Percentiles rank a stretch among this genome's conserved stretches.
Conservation (phyloP, 176 grass and related monocot species). For the Oryza longistaminata region DNA sequence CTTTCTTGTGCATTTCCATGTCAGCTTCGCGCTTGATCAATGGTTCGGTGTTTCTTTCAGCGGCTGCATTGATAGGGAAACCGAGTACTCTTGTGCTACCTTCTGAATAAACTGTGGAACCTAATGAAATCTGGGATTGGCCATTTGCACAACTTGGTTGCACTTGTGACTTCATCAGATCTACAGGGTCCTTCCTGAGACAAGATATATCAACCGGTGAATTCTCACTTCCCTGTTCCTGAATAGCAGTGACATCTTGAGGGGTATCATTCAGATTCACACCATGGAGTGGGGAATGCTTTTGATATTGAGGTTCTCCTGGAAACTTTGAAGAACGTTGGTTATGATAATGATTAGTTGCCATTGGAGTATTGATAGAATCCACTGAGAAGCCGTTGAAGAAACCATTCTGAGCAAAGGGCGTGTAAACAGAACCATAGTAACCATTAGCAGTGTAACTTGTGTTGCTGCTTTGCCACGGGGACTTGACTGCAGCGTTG, state of each 20-base stretch:
- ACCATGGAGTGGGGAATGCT: slow-evolving; percentile 11
- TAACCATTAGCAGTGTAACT: slow-evolving; percentile 28
- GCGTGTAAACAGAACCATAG: neutral
- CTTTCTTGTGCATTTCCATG: slow-evolving; percentile 40
- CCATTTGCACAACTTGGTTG: slow-evolving; percentile 27
- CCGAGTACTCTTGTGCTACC: slow-evolving; percentile 11
- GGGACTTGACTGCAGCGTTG: slow-evolving; percentile 28
- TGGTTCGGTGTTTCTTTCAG: slow-evolving; percentile 11
- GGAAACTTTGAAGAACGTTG: slow-evolving; percentile 22
- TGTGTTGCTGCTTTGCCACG: slow-evolving; percentile 21
- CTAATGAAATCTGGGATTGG: slow-evolving; percentile 24
- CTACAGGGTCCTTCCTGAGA: slow-evolving; percentile 24
- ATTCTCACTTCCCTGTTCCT: slow-evolving; percentile 26
- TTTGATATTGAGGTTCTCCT: slow-evolving; percentile 27
- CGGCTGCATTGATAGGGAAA: slow-evolving; percentile 14
- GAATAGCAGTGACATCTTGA: slow-evolving; percentile 30
- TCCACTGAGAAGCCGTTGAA: slow-evolving; percentile 29
- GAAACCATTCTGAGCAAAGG: slow-evolving; percentile 23
- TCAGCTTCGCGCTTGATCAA: neutral
- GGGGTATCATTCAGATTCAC: slow-evolving; percentile 7
- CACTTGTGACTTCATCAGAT: slow-evolving; percentile 36
- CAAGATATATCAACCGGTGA: slow-evolving; percentile 29
- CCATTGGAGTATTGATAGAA: slow-evolving; percentile 28
- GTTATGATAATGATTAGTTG: slow-evolving; percentile 3
- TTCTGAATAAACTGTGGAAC: slow-evolving; percentile 36